Evolutionary conservation across 768 basidiomycete genomes (phyloP).

Genomic region (Rubroboletus pulcherrimus): DNA sequence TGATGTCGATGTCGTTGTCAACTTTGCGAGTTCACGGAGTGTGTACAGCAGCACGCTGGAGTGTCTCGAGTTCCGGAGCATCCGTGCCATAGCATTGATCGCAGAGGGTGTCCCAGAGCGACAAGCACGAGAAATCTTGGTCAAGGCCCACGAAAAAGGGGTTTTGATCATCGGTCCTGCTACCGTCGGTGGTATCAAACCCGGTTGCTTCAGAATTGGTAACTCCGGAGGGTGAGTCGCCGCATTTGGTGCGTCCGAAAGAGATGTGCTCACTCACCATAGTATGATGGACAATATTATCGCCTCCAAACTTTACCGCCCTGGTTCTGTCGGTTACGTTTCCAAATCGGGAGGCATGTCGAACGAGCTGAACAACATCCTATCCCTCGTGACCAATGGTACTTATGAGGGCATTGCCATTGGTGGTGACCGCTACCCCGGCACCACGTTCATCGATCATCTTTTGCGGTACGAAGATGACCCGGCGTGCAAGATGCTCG

Average conservation of each 20-base stretch:
- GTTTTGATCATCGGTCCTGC: constrained; percentile 96
- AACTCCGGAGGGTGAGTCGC: constrained; percentile 88
- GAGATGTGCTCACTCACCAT: constrained; percentile 4
- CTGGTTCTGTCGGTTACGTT: constrained; percentile 97
- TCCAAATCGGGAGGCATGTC: constrained; percentile 99
- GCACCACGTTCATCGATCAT: constrained; percentile 98
- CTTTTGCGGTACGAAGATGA: constrained; percentile 96
- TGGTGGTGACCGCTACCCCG: constrained; percentile 98
- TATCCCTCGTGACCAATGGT: constrained; percentile 93
- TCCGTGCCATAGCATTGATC: constrained; percentile 76
- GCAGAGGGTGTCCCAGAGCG: constrained; percentile 99
- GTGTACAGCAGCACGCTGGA: constrained; percentile 96
- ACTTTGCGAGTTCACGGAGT: constrained; percentile 92
- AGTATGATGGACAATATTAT: constrained; percentile 99
- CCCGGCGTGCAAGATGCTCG: constrained; percentile 98
- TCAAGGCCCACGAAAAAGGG: constrained; percentile 77
- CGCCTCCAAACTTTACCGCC: constrained; percentile 95
- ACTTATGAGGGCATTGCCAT: constrained; percentile 99
- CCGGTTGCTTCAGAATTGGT: constrained; percentile 98
- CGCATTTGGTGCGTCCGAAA: background rate
- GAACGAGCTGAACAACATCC: constrained; percentile 99
- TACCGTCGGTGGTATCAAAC: constrained; percentile 99
- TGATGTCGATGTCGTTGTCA: constrained; percentile 96
- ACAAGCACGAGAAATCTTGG: constrained; percentile 93
- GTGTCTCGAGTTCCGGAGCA: constrained; percentile 55